A percentile compares a stretch with the other conserved stretches of the same genome.
Conservation (phyloP, 257 asterid species). For the Coffea eugenioides region DNA sequence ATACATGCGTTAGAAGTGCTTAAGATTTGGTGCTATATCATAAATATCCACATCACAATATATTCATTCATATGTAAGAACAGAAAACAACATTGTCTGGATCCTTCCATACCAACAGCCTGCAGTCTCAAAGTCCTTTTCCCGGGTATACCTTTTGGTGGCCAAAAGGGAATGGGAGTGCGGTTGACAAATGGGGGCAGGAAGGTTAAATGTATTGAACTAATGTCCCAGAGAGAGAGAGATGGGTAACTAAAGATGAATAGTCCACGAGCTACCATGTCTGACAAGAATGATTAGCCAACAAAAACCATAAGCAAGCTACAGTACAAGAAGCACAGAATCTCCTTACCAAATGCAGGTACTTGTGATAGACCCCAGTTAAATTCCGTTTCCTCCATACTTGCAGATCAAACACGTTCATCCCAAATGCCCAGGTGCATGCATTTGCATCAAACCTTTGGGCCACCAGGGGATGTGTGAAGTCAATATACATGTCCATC, state of each 20-base stretch:
- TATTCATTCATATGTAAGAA: neutral
- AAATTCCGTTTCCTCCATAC: slow-evolving; percentile 70
- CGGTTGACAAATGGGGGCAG: neutral
- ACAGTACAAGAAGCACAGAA: neutral
- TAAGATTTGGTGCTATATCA: neutral
- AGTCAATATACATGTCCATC: slow-evolving; percentile 73
- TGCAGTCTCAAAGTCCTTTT: neutral
- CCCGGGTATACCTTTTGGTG: neutral
- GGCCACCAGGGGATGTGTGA: slow-evolving; percentile 63
- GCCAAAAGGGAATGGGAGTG: neutral
- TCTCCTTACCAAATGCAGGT: slow-evolving; percentile 61
- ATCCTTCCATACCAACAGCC: neutral
- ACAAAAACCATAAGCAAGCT: slow-evolving; percentile 16
- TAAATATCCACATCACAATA: neutral
- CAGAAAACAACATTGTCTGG: neutral
- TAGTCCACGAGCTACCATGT: neutral
- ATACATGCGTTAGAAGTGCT: slow-evolving; percentile 5
- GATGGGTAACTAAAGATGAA: neutral
- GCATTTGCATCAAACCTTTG: slow-evolving; percentile 46
- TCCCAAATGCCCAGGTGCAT: slow-evolving; percentile 98
- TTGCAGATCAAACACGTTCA: slow-evolving; percentile 83
- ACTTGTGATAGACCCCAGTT: slow-evolving; percentile 62
- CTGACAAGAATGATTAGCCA: neutral
- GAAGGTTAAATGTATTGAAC: neutral
- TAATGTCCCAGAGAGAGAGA: no score